Conservation (phyloP, 2,329 filamentous ascomycete species). For the Cryphonectria radicalis region DNA sequence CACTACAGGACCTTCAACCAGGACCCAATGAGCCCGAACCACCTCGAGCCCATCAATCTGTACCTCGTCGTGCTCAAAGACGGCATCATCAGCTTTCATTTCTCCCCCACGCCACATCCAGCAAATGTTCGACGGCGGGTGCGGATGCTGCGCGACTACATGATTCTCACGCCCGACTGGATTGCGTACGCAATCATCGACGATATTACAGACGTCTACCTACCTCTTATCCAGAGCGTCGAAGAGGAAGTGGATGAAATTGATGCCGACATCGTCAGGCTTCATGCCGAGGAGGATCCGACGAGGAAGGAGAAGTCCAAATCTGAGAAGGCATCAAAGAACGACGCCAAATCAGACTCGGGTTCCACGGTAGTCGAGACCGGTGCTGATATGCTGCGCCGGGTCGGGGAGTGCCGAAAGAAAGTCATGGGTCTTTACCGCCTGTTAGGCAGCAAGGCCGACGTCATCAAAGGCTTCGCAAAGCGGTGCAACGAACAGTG, state of each 20-base stretch:
- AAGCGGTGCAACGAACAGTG: slow-evolving; percentile 98
- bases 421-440: slow-evolving; percentile 96
- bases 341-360: slow-evolving; percentile 46
- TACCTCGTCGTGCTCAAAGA: slow-evolving; percentile 97
- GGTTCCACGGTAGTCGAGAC: slow-evolving; percentile 48
- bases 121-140: slow-evolving; percentile 94
- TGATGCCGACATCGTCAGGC: slow-evolving; percentile 83
- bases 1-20: slow-evolving; percentile 99
- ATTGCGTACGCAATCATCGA: slow-evolving; percentile 98
- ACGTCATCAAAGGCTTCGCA: slow-evolving; percentile 98
- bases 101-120: slow-evolving; percentile 92
- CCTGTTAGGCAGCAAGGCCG: slow-evolving; percentile 92
- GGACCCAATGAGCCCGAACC: slow-evolving; percentile 85
- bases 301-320: slow-evolving; percentile 43
- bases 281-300: slow-evolving; percentile 67
- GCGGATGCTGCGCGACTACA: slow-evolving; percentile 89
- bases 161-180: slow-evolving; percentile 94
- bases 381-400: slow-evolving; percentile 82
- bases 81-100: slow-evolving; percentile 95
- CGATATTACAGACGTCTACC: slow-evolving; percentile 96
- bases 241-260: slow-evolving; percentile 98
- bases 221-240: slow-evolving; percentile 87
- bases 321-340: slow-evolving; percentile 39
- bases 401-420: slow-evolving; percentile 92
- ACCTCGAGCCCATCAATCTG: slow-evolving; percentile 94